Base-by-base conservation (phyloP, 352 stramenopile species). In the Globisporangium cylindrosporum region DNA sequence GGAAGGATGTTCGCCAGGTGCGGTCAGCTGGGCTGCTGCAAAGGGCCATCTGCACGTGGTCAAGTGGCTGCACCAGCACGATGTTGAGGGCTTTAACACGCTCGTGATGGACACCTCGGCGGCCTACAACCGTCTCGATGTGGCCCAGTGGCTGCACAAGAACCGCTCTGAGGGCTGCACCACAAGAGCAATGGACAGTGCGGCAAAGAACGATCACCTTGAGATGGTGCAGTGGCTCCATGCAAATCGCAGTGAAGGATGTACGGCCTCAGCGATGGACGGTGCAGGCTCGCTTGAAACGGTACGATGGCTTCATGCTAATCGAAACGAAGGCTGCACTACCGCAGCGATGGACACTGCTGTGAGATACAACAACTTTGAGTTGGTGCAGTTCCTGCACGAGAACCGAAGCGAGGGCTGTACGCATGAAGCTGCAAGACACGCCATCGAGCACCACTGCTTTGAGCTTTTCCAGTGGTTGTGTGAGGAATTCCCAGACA, bases 161-260 rank as follows among this genome's bases (percentile, higher is more conserved):
- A 56, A 59, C 32, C 53, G 41, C 2, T 36, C 34, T 15, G 61
- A 66, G 18, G 48, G 61, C 14, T 66, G 61, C 48, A 66, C 61
- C 4, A 9, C 4, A 3, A 4, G 1, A 5, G 41, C 15, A 5
- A 49, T 49, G 41, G 41, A 49, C 1, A n/a, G 41, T 9, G 41
- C 41, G 15, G 41, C 41, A 0, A 22, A 9, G 15, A 49, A 49
- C 41, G 15, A 3, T 4, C 41, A n/a, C 5, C 15, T 49, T 2
- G 41, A 22, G 41, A 49, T 49, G 41, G 41, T 49, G 41, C 14
- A 49, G 15, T 49, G 41, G 15, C 41, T 49, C 4, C 41, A 49
- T n/a, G 15, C 14, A 4, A 49, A 49, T 49, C 41, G 15, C 14
- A n/a, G 15, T 4, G 41, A 49, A 22, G 41, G 41, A 0, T 49